Percentiles rank a stretch among this genome's conserved stretches.
Conservation (phyloP, 129 eudicot species). For the Rutidosis leptorrhynchoides region DNA sequence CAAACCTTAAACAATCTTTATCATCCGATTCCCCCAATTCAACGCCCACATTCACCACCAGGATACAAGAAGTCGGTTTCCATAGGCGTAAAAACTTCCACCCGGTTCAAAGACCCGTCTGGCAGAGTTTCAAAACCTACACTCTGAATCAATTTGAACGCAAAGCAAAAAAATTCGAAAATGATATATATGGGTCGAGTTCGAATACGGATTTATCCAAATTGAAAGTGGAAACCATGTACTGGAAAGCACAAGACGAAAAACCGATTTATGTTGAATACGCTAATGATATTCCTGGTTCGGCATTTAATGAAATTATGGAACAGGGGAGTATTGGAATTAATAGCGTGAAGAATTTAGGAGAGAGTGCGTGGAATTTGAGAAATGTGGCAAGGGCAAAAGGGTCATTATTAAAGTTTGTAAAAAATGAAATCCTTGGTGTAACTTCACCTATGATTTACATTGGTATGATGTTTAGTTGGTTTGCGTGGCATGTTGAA, state of each 20-base stretch:
- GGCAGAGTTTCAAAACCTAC: constrained; percentile 79
- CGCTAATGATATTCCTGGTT: constrained; percentile 92
- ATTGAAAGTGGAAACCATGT: constrained; percentile 63
- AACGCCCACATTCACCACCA: constrained; percentile 67
- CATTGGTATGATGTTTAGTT: constrained; percentile 81
- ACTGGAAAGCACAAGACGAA: constrained; percentile 77
- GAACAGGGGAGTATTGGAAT: constrained; percentile 22
- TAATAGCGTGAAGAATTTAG: constrained; percentile 39
- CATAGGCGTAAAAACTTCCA: constrained; percentile 63
- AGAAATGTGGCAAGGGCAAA: constrained; percentile 72
- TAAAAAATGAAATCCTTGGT: constrained; percentile 88
- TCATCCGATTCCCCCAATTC: constrained; percentile 45
- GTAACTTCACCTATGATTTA: constrained; percentile 96
- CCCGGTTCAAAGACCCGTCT: constrained; percentile 70
- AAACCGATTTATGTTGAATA: constrained; percentile 81
- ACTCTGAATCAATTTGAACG: constrained; percentile 56
- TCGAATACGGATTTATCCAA: constrained; percentile 41
- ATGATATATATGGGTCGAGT: constrained; percentile 32
- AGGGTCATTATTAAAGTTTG: constrained; percentile 60
- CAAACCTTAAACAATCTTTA: constrained; percentile 52
- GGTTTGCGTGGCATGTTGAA: constrained; percentile 99
- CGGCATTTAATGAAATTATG: constrained; percentile 51
- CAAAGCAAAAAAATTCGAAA: constrained; percentile 60
- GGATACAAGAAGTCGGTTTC: constrained; percentile 83
- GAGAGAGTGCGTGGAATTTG: constrained; percentile 89